Base-by-base conservation (phyloP, 805 yeast genomes). In the Kluyveromyces lactis region DNA sequence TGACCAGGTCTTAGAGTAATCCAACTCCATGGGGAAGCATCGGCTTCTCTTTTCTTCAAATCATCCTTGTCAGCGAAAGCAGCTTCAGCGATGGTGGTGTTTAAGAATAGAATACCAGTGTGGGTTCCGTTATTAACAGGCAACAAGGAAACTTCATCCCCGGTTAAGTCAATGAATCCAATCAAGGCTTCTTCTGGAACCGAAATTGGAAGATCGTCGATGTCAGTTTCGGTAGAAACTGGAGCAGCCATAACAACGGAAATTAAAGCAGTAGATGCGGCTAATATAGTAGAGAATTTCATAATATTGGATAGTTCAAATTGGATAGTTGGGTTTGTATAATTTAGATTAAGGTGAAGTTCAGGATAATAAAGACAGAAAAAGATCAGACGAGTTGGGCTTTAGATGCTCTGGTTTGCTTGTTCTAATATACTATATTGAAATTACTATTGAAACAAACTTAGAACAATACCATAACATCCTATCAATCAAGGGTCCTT, bases 151-250 rank as follows among this genome's bases (percentile, higher is more conserved):
- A 59, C 36, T 34, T 60, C 62, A 1, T 45, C 43, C 29, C 50
- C 52, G 18, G 53, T 50, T 12, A 58, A 44, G 39, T 58, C 61
- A 31, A 58, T 38, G 42, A 50, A 58, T 11, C 55, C 56, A 18
- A 53, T 37, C n/a, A 60, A 42, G 16, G 63, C 56, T 46, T 58
- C 63, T 13, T 46, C 48, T 31, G 64, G 63, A 36, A 60, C 37
- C 4, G 45, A 36, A 19, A 42, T 26, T 15, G 38, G 19, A 16
- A 42, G 31, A 3, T 29, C 33, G 13, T 44, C 30, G 19, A 44
- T 36, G 9, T 32, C 38, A 13, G 31, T 39, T 18, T 39, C 43
- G 33, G 42, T 41, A n/a, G 45, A 47, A 30, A 56, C 42, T 32
- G 63, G 63, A 13, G 52, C 46, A 11, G 42, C 19, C 9, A 39